Conservation (phyloP, 164 flowering plant species). For the Warburgia ugandensis region DNA sequence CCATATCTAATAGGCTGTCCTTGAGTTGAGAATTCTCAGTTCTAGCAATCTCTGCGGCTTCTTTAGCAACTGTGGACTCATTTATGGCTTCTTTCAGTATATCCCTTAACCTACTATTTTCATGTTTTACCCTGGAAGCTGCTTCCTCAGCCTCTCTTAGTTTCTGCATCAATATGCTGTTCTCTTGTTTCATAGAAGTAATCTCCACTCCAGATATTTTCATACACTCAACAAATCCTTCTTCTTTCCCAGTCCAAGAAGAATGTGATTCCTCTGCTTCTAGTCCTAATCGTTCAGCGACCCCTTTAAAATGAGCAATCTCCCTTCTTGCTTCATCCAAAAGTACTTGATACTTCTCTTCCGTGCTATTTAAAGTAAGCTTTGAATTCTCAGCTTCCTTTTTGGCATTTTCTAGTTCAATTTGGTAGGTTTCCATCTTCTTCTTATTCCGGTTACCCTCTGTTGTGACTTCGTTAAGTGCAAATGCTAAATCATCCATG, state of each 20-base stretch:
- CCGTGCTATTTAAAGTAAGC: slow-evolving; percentile 18
- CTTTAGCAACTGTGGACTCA: slow-evolving; percentile 75
- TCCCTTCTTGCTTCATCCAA: slow-evolving; percentile 49
- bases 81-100: slow-evolving; percentile 78
- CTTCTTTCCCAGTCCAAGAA: slow-evolving; percentile 72
- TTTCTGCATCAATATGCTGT: slow-evolving; percentile 24
- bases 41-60: slow-evolving; percentile 65
- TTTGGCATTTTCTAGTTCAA: slow-evolving; percentile 29
- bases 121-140: slow-evolving; percentile 42
- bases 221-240: slow-evolving; percentile 59
- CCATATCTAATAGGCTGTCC: slow-evolving; percentile 54
- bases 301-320: slow-evolving; percentile 35
- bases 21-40: slow-evolving; percentile 66
- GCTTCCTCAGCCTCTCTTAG: slow-evolving; percentile 31
- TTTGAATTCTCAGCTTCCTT: slow-evolving; percentile 34
- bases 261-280: slow-evolving; percentile 72
- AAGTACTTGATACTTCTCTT: slow-evolving; percentile 31
- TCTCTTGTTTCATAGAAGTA: slow-evolving; percentile 32
- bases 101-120: slow-evolving; percentile 58
- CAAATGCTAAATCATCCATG: slow-evolving; percentile 76
- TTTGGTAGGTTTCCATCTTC: slow-evolving; percentile 27
- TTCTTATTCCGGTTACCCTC: slow-evolving; percentile 49
- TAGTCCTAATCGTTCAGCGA: slow-evolving; percentile 43
- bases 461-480: slow-evolving; percentile 58
- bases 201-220: slow-evolving; percentile 63